These are phyloP conservation scores for Coelastrella sp. DNA, from an alignment of 139 green algal genomes.

Conservation along the genomic window DNA sequence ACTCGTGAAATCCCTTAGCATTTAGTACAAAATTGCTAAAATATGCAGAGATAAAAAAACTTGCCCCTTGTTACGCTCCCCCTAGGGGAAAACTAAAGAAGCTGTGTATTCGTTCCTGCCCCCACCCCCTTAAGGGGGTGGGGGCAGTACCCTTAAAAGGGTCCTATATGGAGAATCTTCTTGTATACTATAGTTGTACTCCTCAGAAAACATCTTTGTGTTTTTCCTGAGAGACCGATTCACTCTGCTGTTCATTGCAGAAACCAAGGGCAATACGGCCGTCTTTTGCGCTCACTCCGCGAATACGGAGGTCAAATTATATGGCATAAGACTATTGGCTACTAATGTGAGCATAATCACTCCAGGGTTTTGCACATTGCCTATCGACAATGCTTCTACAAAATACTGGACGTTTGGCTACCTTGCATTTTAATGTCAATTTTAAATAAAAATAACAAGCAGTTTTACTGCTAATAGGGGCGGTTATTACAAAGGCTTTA, in stretches of 20 bases:
- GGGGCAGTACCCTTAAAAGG: too few species aligned
- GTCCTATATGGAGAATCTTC: too few species aligned
- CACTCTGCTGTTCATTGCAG: not conserved
- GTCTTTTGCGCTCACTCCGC: too few species aligned
- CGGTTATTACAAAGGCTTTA: too few species aligned
- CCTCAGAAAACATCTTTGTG: not conserved
- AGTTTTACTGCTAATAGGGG: slow-evolving; percentile 34
- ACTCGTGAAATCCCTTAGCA: too few species aligned
- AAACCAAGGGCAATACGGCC: slow-evolving; percentile 32
- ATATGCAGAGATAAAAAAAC: too few species aligned
- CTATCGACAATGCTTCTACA: slow-evolving; percentile 27
- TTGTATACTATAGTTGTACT: slow-evolving; percentile 31
- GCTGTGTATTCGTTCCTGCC: too few species aligned
- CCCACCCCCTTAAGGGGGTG: too few species aligned
- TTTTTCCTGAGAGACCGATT: slow-evolving; percentile 31
- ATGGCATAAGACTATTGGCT: slow-evolving; percentile 21
- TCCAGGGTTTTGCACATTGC: slow-evolving; percentile 33
- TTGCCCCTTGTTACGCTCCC: too few species aligned
- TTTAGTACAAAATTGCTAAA: too few species aligned
- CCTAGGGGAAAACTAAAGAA: too few species aligned
- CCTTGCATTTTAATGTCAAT: slow-evolving; percentile 44
- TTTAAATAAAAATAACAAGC: slow-evolving; percentile 47
- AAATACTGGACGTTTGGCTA: slow-evolving; percentile 34
- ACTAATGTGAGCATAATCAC: slow-evolving; percentile 41
- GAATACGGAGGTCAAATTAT: too few species aligned